Evolutionary conservation across 2,329 filamentous ascomycete genomes (phyloP), one percentile per base, ranked within the genome.

Genomic region (Neopestalotiopsis sp.): DNA sequence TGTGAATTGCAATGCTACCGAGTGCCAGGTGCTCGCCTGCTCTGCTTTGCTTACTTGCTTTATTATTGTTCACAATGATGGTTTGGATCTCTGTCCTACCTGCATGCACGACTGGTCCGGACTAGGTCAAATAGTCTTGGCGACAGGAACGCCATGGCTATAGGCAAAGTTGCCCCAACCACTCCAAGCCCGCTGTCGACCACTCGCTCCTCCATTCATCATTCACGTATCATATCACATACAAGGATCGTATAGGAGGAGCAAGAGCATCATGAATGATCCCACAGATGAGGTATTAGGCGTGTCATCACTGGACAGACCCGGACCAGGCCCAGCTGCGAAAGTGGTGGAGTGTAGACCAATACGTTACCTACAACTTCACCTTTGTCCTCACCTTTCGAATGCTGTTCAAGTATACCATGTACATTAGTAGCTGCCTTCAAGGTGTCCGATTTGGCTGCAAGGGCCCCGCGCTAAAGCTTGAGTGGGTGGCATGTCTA

Each of bases 371-470:
- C 34, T 38, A 38, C 34, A 28, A 38, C 34, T 38, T 38, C 34
- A 59, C 24, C 24, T 24, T 28, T 30, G 13, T 14, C 57, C n/a
- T 58, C 17, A 30, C 57, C 57, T 30, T 38, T 34, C 32, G 30
- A 40, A 12, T 20, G 30, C 17, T 20, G 59, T 4, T 34, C 24
- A 38, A 34, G 13, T n/a, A 38, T n/a, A 28, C 24, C 24, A 28
- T 28, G 24, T 28, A 34, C 59, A 9, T 62, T 20, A 34, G 30
- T 62, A 38, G 59, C 32, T 40, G 59, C 59, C 30, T 62, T 62
- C n/a, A 20, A 64, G 61, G 61, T 64, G 61, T 64, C 61, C 61
- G 61, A 38, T 53, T 64, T 53, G 38, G 40, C 38, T 64, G 61
- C 49, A 24, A 56, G 42, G 45, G 63, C 63, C 63, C 63, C 63